Conservation (phyloP, 208 protist genomes). For the Leishmania tarentolae region DNA sequence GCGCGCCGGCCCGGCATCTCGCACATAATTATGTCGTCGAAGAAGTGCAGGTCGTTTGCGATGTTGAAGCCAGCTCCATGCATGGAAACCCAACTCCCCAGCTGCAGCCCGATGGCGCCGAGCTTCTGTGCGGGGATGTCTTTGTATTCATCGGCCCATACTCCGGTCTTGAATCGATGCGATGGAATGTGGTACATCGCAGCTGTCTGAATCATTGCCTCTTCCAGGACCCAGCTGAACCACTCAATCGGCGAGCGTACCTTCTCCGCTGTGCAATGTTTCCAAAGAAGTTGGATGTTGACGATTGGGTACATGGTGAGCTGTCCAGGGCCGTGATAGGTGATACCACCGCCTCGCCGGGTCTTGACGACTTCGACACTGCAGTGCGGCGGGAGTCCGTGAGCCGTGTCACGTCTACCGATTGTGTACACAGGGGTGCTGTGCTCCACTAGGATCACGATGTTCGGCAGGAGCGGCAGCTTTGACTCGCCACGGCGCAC, state of each 20-base stretch:
- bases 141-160: constrained; percentile 63
- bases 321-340: constrained; percentile 89
- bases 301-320: constrained; percentile 87
- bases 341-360: constrained; percentile 81
- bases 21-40: constrained; percentile 87
- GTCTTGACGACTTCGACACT: constrained; percentile 69
- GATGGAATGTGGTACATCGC: constrained; percentile 58
- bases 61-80: constrained; percentile 87
- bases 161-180: constrained; percentile 66
- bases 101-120: constrained; percentile 83
- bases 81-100: constrained; percentile 91
- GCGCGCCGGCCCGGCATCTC: constrained; percentile 70
- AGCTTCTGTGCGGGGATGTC: constrained; percentile 56
- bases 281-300: constrained; percentile 78
- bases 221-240: constrained; percentile 79
- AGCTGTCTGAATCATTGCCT: constrained; percentile 72
- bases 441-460: constrained; percentile 80
- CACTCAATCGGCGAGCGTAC: constrained; percentile 82
- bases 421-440: constrained; percentile 83
- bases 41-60: constrained; percentile 59
- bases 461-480: constrained; percentile 49
- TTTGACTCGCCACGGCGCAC: constrained; percentile 38
- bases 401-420: constrained; percentile 74
- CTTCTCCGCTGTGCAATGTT: constrained; percentile 52
- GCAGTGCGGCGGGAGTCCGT: constrained; percentile 46